A percentile compares a stretch with the other conserved stretches of the same genome.
These are phyloP conservation scores for Puccinia coronata DNA, from an alignment of 1,284 basidiomycete species.

Conservation along the genomic window DNA sequence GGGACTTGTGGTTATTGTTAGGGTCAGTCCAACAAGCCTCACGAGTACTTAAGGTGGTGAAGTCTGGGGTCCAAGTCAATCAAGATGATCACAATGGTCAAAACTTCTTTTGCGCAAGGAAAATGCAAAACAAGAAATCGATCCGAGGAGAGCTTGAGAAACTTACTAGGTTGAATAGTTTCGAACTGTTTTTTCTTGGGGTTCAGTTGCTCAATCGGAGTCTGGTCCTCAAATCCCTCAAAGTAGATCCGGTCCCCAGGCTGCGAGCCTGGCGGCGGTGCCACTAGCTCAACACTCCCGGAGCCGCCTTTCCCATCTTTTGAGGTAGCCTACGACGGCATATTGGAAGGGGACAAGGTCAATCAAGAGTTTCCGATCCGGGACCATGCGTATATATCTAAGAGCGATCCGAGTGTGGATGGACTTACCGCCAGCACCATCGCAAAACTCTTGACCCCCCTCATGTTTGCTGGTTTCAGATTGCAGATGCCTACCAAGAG, in stretches of 20 bases:
- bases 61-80: constrained; percentile 64
- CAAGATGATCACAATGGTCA: background rate
- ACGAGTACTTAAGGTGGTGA: constrained; percentile 77
- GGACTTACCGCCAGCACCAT: constrained; percentile 84
- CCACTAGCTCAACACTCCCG: constrained; percentile 80
- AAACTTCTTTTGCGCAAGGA: background rate
- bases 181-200: constrained; percentile 98
- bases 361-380: background rate
- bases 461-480: constrained; percentile 90
- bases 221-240: constrained; percentile 66
- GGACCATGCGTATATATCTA: background rate
- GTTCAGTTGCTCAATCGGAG: constrained; percentile 77
- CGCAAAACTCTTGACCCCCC: constrained; percentile 90
- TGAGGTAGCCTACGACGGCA: constrained; percentile 67
- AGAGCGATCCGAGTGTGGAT: background rate
- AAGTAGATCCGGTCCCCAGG: constrained; percentile 92
- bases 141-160: background rate
- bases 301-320: constrained; percentile 71
- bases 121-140: background rate
- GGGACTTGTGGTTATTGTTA: constrained; percentile 69
- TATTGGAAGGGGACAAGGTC: background rate
- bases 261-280: constrained; percentile 79
- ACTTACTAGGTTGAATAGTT: constrained; percentile 78
- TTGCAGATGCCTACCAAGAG: constrained; percentile 88
- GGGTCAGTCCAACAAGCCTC: constrained; percentile 92